A percentile compares a stretch with the other conserved stretches of the same genome.
Evolutionary conservation across 1,284 basidiomycete genomes (phyloP).

Genomic region (Stygiomarasmius scandens): DNA sequence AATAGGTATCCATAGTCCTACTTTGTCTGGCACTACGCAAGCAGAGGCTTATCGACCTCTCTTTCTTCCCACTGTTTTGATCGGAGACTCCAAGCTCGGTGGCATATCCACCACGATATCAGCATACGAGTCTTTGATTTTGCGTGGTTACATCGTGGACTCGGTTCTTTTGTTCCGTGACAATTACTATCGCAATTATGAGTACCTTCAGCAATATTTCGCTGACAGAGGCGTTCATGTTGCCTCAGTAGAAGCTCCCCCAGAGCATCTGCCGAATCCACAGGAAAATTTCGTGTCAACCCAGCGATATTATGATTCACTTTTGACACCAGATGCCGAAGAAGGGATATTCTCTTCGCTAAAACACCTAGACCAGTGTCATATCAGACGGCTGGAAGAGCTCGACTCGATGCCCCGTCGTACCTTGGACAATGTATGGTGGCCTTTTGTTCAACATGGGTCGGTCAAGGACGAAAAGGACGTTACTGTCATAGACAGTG

Average conservation of each 20-base stretch:
- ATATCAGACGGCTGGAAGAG: slow-evolving; percentile 65
- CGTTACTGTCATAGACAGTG: slow-evolving; percentile 92
- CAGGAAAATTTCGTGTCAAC: slow-evolving; percentile 59
- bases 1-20: slow-evolving; percentile 91
- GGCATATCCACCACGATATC: slow-evolving; percentile 95
- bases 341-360: slow-evolving; percentile 56
- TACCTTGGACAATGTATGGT: slow-evolving; percentile 86
- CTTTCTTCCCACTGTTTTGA: slow-evolving; percentile 84
- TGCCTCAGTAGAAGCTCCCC: slow-evolving; percentile 61
- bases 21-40: slow-evolving; percentile 86
- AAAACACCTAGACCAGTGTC: slow-evolving; percentile 64
- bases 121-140: slow-evolving; percentile 86
- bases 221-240: slow-evolving; percentile 69
- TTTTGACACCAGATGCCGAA: slow-evolving; percentile 39
- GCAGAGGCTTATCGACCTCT: slow-evolving; percentile 82
- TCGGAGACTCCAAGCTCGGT: slow-evolving; percentile 89
- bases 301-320: slow-evolving; percentile 68
- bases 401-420: slow-evolving; percentile 80
- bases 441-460: slow-evolving; percentile 96
- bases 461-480: slow-evolving; percentile 69
- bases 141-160: slow-evolving; percentile 92
- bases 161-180: slow-evolving; percentile 89
- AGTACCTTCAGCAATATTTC: slow-evolving; percentile 84
- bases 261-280: slow-evolving; percentile 48
- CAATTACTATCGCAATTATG: slow-evolving; percentile 84